Conservation (phyloP, 352 stramenopile species). For the Phytophthora cryptogea region DNA sequence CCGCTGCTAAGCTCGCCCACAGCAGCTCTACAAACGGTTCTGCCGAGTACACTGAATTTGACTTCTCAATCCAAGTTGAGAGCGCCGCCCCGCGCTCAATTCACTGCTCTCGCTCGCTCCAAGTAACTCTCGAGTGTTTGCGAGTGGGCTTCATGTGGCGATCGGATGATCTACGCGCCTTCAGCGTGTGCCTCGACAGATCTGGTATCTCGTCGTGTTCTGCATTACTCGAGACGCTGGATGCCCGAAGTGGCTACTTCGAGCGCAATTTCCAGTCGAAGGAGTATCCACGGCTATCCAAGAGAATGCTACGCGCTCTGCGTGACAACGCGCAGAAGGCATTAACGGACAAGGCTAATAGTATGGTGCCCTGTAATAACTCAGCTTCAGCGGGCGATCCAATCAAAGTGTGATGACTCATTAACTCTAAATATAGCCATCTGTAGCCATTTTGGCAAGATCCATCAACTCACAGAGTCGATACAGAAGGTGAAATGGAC, state of each 20-base stretch:
- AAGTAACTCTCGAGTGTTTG: slow-evolving; percentile 34
- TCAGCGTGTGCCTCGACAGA: slow-evolving; percentile 41
- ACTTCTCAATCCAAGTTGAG: not conserved
- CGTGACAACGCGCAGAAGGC: slow-evolving; percentile 5
- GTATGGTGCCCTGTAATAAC: not conserved
- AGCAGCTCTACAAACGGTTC: slow-evolving; percentile 16
- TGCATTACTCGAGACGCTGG: slow-evolving; percentile 38
- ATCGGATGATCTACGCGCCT: slow-evolving; percentile 30
- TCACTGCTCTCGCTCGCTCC: slow-evolving; percentile 34
- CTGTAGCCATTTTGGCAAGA: slow-evolving; percentile 27
- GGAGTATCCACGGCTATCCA: slow-evolving; percentile 54
- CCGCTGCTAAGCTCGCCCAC: slow-evolving; percentile 28
- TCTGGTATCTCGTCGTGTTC: slow-evolving; percentile 48
- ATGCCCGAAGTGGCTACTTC: slow-evolving; percentile 37
- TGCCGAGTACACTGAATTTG: not conserved
- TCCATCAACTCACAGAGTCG: slow-evolving; percentile 12
- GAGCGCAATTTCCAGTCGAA: slow-evolving; percentile 54
- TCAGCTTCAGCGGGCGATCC: not conserved
- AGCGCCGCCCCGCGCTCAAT: slow-evolving; percentile 20
- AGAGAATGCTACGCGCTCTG: slow-evolving; percentile 45
- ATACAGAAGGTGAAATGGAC: slow-evolving; percentile 41
- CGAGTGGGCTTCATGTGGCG: slow-evolving; percentile 57
- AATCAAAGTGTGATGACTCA: not conserved
- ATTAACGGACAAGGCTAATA: not conserved
- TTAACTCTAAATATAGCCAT: not conserved